Evolutionary conservation across 1,139 yeast genomes (phyloP).

Genomic region (Yamadazyma conglobata): DNA sequence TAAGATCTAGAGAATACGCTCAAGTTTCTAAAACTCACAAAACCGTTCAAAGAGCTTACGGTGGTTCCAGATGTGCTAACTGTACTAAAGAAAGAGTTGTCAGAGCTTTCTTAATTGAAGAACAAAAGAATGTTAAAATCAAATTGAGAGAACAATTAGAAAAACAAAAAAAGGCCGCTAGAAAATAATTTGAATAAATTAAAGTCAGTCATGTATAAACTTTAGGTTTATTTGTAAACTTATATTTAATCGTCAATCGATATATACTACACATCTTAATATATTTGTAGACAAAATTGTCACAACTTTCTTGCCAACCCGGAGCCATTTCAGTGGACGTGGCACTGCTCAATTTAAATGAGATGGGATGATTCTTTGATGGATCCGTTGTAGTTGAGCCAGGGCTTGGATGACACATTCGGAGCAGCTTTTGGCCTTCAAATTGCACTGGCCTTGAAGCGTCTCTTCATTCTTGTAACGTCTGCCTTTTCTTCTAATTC

Average conservation of each 20-base stretch:
- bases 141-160: constrained; percentile 93
- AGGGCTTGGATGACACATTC: too few relatives aligned
- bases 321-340: too few relatives aligned
- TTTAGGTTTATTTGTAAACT: constrained; percentile 4
- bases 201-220: constrained; percentile 4
- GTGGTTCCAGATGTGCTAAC: constrained; percentile 98
- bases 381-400: too few relatives aligned
- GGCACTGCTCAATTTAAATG: too few relatives aligned
- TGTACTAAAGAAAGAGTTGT: constrained; percentile 98
- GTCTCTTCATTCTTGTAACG: too few relatives aligned
- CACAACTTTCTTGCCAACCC: too few relatives aligned
- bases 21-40: constrained; percentile 91
- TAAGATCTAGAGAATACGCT: constrained; percentile 98
- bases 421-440: too few relatives aligned
- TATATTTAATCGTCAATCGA: constrained; percentile 11
- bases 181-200: constrained; percentile 29
- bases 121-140: constrained; percentile 99
- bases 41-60: constrained; percentile 99
- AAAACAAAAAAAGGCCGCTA: constrained; percentile 67
- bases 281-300: constrained; percentile 9
- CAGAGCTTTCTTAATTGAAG: constrained; percentile 99
- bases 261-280: constrained; percentile 7
- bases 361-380: too few relatives aligned
- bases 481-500: too few relatives aligned
- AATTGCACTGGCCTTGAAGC: too few relatives aligned